Evolutionary conservation across 208 protist species (phyloP), one percentile per base, ranked within the genome.

Genomic region (Tritrichomonas musculus): DNA sequence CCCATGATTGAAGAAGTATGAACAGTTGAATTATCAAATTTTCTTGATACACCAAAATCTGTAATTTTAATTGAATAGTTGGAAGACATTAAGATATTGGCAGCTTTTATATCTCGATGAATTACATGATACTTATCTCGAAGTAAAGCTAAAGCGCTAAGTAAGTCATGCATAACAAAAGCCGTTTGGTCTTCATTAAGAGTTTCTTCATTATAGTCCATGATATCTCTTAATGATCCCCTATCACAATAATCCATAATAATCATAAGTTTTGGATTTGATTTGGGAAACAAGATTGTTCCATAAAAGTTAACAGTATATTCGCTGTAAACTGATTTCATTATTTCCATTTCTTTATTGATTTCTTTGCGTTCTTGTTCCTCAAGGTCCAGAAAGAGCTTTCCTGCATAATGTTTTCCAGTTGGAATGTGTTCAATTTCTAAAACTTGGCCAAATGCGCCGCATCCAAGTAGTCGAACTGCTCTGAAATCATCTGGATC

Each of bases 91-190:
- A 93, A 80, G 30, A 72, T 88, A 39, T 94, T 94, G 39, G 92
- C 92, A 39, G 94, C 95, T 94, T 98, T 98, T 66, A 98, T 97
- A 94, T 98, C 98, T 53, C 97, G 93, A 92, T 98, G 97, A 47
- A 98, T 96, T 92, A 97, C n/a, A 33, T 88, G 44, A 36, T 88
- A 33, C n/a, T 88, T 25, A 33, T 44, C 44, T 39, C 57, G 77
- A 30, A 88, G 47, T 9, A 88, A 25, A 27, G 9, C 3, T 30
- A 88, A 33, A 5, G 41, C 77, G 41, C 20, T 57, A 30, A 88
- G 77, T 8, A 88, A 17, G 22, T 88, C 77, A 1, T 88, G 44
- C 14, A 88, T 88, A 4, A 88, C 47, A 88, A 88, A 41, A 1
- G 77, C 13, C 11, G n/a, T 49, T 30, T 88, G 77, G 11, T 53